These are phyloP conservation scores for Quercus robur DNA, from an alignment of 306 rosid species.

Conservation along the genomic window DNA sequence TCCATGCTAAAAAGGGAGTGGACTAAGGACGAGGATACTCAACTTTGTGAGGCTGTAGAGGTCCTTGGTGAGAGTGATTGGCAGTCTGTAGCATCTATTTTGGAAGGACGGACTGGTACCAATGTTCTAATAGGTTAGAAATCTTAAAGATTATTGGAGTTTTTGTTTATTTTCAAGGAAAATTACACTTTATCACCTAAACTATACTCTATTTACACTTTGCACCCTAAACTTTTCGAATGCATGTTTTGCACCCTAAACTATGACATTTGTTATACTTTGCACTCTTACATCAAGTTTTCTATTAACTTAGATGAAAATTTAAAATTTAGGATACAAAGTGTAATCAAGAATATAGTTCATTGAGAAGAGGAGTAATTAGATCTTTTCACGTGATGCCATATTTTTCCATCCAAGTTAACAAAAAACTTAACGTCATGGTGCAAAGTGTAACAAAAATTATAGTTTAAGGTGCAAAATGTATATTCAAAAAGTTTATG, in stretches of 20 bases:
- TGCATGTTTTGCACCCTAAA: rapidly evolving
- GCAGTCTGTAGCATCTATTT: slow-evolving; percentile 79
- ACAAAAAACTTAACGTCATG: no score
- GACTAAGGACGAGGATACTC: slow-evolving; percentile 87
- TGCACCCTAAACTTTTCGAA: rapidly evolving
- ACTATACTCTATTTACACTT: no score
- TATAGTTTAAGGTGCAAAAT: no score
- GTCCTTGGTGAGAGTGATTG: slow-evolving; percentile 59
- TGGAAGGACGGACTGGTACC: slow-evolving; percentile 87
- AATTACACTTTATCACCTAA: no score
- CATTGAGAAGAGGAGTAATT: rapidly evolving
- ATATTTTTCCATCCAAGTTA: no score
- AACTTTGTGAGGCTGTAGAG: slow-evolving; percentile 68
- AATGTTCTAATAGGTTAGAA: slow-evolving; percentile 88
- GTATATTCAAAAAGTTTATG: rapidly evolving
- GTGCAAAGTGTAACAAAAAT: no score
- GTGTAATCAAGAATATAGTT: no score
- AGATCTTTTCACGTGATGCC: rapidly evolving
- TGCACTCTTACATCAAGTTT: no score
- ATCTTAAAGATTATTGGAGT: not conserved
- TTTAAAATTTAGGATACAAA: no score
- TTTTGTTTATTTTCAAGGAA: not conserved
- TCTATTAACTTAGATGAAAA: no score
- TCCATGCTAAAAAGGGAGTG: slow-evolving; percentile 79
- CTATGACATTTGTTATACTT: no score